Percentiles rank a stretch among this genome's conserved stretches.
Evolutionary conservation across 306 rosid genomes (phyloP).

Genomic region (Lithocarpus polystachyus): DNA sequence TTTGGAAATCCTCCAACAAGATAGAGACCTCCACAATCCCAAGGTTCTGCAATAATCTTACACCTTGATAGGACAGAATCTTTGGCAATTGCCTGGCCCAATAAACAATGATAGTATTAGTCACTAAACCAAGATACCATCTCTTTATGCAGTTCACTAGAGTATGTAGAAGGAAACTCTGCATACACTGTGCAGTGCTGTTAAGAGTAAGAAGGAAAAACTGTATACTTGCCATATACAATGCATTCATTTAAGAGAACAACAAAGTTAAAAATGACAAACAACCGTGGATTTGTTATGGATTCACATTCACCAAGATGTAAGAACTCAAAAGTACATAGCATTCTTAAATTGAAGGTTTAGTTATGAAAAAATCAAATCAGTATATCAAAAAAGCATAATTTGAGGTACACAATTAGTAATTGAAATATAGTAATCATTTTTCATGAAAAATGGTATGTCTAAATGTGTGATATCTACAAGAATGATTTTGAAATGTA

Average conservation of each 20-base stretch:
- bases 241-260: neutral
- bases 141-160: neutral
- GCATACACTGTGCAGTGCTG: neutral
- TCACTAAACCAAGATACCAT: slow-evolving; percentile 1
- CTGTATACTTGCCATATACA: neutral
- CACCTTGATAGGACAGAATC: slow-evolving; percentile 82
- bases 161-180: neutral
- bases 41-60: slow-evolving; percentile 96
- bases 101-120: slow-evolving; percentile 14
- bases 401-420: no score
- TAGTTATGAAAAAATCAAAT: neutral
- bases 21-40: slow-evolving; percentile 99
- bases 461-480: neutral
- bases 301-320: neutral
- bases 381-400: neutral
- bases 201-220: no score
- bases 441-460: neutral
- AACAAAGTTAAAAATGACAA: neutral
- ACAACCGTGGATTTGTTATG: neutral
- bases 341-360: neutral
- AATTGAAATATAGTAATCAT: neutral
- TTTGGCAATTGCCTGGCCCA: slow-evolving; percentile 82
- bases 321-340: neutral
- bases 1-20: slow-evolving; percentile 95
- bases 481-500: neutral